Evolutionary conservation across 306 rosid species (phyloP), one percentile per base, ranked within the genome.

Genomic region (Vigna radiata): DNA sequence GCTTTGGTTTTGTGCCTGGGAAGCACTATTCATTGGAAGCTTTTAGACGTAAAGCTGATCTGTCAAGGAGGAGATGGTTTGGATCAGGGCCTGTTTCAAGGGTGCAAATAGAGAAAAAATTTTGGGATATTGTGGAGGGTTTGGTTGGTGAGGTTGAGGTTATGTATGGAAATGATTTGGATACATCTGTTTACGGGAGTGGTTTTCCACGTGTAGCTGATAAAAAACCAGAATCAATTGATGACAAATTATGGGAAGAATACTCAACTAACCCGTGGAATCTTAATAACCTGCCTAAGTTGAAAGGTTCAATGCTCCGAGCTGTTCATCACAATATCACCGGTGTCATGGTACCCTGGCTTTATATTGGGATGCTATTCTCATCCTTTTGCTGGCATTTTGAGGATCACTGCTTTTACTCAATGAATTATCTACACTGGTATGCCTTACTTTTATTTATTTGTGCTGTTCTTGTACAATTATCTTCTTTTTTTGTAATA

Each of bases 341-440:
- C 70, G 98, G 98, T 72, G 98, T 95, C 70, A 95, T 92, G 97
- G 98, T 95, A 59, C 98, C 98, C 47, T 95, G 98, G 98, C 85
- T 95, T 61, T 95, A 95, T 82, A 91, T 95, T 70, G 98, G 98
- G 82, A 95, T 95, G 98, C 86, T 91, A 62, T 95, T 95, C 86
- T 95, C 98, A 29, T 92, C 98, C 53, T 92, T 95, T 86, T 95
- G 98, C 86, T 95, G 97, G 98, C 98, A 95, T 86, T 92, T 95
- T 84, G 98, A 95, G 86, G 98, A 95, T 81, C 98, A 95, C 85
- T 95, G 97, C 82, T 89, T 95, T 75, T 95, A 95, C 86, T 95
- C 98, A 3, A 95, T 95, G 94, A 95, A 95, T 86, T 95, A 95
- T 84, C 85, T 88, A 8, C 98, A 95, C 96, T 95, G 98, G 98